Evolutionary conservation across 768 basidiomycete species (phyloP), one percentile per base, ranked within the genome.

Genomic region (Xerocomellus amylosporus): DNA sequence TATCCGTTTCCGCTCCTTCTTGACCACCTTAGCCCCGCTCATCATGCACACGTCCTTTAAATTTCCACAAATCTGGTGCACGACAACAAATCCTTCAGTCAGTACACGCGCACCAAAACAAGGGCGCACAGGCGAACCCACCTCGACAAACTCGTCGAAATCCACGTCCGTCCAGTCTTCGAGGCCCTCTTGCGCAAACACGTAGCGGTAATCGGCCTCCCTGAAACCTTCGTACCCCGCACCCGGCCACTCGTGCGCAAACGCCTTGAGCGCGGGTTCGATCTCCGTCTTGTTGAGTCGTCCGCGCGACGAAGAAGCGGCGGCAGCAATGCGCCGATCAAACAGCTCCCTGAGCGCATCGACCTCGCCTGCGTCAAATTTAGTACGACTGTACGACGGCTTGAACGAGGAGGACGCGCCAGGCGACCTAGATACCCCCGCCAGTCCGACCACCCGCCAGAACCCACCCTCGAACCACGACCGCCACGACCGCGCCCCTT

Each of bases 141-240:
- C 90, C 82, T 95, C 92, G 46, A 94, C 76, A 69, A 95, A 95
- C 65, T 91, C 90, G 59, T 95, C 89, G 63, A 92, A 84, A 57
- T 86, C 83, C 44, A 97, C 72, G 26, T 79, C 78, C 28, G 71
- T 70, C 61, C 78, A 75, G 20, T 71, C 70, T 46, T 75, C 72
- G 68, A 90, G 83, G 4, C 90, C 93, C 56, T 88, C 85, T 67
- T 88, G 85, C 51, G 79, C 78, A 48, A 95, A 77, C 1, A 92
- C 90, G 66, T 91, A 88, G 33, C 84, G 79, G 40, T 85, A 77
- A 56, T 92, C 89, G 58, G 83, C 81, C 40, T 74, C 69, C 48
- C 79, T 74, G 54, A 88, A 74, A 14, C 74, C 79, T 59, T 82
- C 83, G 60, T 90, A 89, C 28, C 81, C 84, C 14, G 64, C 62